phyloP scores from a whole-genome alignment of 345 rosid genomes.

The Corymbia maculata region DNA sequence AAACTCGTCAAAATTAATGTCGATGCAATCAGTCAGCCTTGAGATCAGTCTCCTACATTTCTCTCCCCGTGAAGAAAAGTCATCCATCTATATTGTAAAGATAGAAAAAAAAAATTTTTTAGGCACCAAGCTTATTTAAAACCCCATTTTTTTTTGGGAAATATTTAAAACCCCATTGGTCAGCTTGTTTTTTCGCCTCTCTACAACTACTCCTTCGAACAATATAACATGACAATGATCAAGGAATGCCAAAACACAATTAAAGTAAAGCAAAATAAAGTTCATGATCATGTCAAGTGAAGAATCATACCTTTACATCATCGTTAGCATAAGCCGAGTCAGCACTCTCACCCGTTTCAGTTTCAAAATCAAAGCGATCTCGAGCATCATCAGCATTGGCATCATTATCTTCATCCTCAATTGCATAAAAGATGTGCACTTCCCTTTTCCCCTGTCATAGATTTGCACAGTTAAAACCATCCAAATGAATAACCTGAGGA shows the following conservation, averaged over 20 bases:
- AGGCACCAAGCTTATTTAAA: background rate
- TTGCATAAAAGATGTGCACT: background rate
- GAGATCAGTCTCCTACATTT: background rate
- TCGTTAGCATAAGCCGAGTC: constrained; percentile 1
- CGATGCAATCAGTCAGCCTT: background rate
- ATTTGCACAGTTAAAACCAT: background rate
- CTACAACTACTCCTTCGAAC: background rate
- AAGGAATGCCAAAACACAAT: too few species aligned
- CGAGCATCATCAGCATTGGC: constrained; percentile 11
- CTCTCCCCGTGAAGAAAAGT: background rate
- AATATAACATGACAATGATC: background rate
- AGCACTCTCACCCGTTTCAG: background rate
- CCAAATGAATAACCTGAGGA: background rate
- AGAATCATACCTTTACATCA: background rate
- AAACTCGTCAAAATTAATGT: background rate
- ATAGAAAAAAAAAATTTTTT: background rate
- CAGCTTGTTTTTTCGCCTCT: background rate
- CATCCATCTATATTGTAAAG: background rate
- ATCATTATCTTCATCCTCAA: constrained; percentile 17
- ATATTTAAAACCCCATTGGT: background rate
- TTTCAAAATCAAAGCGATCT: background rate
- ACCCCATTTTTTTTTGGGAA: too few species aligned
- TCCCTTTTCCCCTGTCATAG: too few species aligned
- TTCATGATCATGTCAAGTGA: background rate
- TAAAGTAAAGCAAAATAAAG: background rate